Base-by-base conservation (phyloP, 257 asterid genomes). In the Solanum sejunctum region DNA sequence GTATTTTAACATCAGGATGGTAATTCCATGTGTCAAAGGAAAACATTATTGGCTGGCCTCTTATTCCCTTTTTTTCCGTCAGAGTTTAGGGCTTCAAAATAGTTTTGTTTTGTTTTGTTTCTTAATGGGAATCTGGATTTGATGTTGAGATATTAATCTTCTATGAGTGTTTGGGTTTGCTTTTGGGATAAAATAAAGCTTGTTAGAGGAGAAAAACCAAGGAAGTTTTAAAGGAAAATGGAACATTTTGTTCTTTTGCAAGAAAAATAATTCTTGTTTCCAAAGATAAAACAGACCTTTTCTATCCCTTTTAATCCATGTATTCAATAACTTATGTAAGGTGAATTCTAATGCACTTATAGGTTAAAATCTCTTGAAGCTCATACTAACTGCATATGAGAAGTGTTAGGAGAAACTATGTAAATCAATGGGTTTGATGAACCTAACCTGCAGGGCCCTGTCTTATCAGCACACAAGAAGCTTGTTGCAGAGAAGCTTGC, bases 401-500 rank as follows among this genome's bases (percentile, higher is more conserved):
- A 51, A 77, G 61, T 77, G 64, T 56, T 51, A 4, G 47, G 47
- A 77, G 45, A 77, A 52, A 77, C 63, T 78, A 52, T 78, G 28
- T 78, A 52, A 78, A 78, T 72, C n/a, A n/a, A 12, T 45, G 18
- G 36, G 36, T 12, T 72, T 72, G 57, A n/a, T n/a, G 57, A 72
- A 43, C 80, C 57, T 9, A 78, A 78, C 52, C 88, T 87, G 88
- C 87, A 96, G 99, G 99, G 99, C 3, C 98, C 99, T 87, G 97
- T 96, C n/a, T 90, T 96, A 78, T 91, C 97, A 84, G 97, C 94
- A 8, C 41, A 36, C 41, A 36, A 36, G 41, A 36, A 36, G 41
- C 41, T 36, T 36, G 41, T 36, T 36, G 41, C 91, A 10, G 95
- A 92, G 92, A 96, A 95, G 91, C 98, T 96, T 82, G 98, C 95